These are phyloP conservation scores for Wickerhamiella cacticola DNA, from an alignment of 805 yeast species.

Conservation along the genomic window DNA sequence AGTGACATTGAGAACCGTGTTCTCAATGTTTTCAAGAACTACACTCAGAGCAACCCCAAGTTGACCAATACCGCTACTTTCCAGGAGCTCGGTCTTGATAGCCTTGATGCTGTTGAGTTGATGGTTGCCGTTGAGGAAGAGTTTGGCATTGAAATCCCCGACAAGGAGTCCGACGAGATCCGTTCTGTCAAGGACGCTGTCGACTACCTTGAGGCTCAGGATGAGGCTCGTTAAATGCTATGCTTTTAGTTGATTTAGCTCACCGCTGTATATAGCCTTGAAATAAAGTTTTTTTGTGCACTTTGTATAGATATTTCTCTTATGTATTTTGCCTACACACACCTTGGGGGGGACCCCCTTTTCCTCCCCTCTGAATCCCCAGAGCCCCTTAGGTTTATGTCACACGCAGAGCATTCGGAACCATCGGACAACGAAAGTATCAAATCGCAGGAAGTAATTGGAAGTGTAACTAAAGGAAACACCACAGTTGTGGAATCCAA, in stretches of 20 bases:
- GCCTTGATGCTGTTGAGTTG: slow-evolving; percentile 89
- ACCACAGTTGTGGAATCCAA: slow-evolving; percentile 16
- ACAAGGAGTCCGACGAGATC: slow-evolving; percentile 80
- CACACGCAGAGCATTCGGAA: not conserved
- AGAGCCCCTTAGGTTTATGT: no score
- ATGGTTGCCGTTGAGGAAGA: slow-evolving; percentile 94
- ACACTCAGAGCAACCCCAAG: slow-evolving; percentile 23
- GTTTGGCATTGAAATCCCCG: slow-evolving; percentile 38
- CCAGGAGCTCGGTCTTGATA: slow-evolving; percentile 73
- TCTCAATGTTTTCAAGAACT: slow-evolving; percentile 51
- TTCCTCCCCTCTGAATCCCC: no score
- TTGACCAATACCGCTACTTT: slow-evolving; percentile 32
- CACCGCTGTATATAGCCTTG: not conserved
- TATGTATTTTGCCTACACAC: no score
- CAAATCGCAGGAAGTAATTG: not conserved
- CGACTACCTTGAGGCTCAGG: slow-evolving; percentile 59
- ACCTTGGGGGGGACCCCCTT: no score
- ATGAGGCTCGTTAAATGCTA: slow-evolving; percentile 31
- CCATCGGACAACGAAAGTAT: not conserved
- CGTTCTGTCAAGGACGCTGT: slow-evolving; percentile 90
- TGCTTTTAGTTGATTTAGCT: not conserved
- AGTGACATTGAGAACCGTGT: slow-evolving; percentile 77
- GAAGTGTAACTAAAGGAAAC: not conserved
- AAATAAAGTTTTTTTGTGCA: not conserved
- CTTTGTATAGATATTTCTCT: no score